phyloP scores from a whole-genome alignment of 2,329 filamentous ascomycete genomes.

The Botrytis aclada region DNA sequence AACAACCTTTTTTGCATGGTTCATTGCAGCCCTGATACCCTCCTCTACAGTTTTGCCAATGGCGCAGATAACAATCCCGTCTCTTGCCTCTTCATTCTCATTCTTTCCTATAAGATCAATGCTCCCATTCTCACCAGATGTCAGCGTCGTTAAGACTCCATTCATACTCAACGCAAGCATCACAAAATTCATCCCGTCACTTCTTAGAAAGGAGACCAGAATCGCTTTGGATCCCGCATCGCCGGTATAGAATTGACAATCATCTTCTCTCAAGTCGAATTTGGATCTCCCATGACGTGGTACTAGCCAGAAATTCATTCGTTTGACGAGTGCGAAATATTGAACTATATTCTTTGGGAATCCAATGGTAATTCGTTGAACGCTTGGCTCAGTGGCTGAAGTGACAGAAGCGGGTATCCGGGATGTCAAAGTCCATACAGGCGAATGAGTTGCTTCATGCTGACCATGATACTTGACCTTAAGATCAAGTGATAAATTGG shows the following conservation, averaged over 20 bases:
- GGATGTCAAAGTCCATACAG: background rate
- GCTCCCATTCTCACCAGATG: constrained; percentile 15
- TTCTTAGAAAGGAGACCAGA: constrained; percentile 21
- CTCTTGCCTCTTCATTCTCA: constrained; percentile 8
- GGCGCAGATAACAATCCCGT: constrained; percentile 13
- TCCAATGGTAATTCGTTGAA: background rate
- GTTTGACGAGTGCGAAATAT: constrained; percentile 14
- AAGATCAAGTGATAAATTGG: background rate
- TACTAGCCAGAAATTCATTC: constrained; percentile 8
- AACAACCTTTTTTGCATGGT: constrained; percentile 17
- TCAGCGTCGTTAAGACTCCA: constrained; percentile 16
- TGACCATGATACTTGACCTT: background rate
- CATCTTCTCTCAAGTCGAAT: background rate
- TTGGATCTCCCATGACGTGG: background rate
- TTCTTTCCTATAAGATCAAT: constrained; percentile 16
- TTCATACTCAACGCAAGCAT: constrained; percentile 23
- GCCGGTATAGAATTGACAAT: background rate
- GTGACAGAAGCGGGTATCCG: background rate
- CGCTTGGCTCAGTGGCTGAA: background rate
- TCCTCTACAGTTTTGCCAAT: constrained; percentile 19
- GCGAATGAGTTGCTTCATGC: background rate
- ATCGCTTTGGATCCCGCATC: constrained; percentile 6
- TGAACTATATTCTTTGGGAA: background rate
- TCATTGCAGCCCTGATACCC: constrained; percentile 18
- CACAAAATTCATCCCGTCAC: constrained; percentile 20